These are phyloP conservation scores for Ascoidea tarda DNA, from an alignment of 805 yeast species.

Conservation along the genomic window DNA sequence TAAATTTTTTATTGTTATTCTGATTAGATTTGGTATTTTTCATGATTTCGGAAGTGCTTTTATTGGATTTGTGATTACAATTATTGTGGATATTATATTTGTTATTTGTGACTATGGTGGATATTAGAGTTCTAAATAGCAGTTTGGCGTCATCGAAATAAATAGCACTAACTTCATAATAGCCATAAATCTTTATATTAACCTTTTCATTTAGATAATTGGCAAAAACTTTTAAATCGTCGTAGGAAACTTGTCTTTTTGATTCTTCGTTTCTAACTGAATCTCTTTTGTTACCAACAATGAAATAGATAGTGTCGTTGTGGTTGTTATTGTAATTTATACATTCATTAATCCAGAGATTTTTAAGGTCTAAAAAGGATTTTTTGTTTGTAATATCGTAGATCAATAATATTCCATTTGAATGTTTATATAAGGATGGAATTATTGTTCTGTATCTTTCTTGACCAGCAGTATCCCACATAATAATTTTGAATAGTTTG, in stretches of 20 bases:
- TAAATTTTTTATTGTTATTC: too few species aligned
- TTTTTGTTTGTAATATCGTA: slow-evolving; percentile 27
- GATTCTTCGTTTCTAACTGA: slow-evolving; percentile 18
- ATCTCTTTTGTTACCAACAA: slow-evolving; percentile 29
- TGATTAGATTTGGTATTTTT: not conserved
- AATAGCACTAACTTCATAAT: slow-evolving; percentile 33
- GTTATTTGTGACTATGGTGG: not conserved
- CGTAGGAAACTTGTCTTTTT: slow-evolving; percentile 23
- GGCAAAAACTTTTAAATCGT: slow-evolving; percentile 22
- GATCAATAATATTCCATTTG: slow-evolving; percentile 28
- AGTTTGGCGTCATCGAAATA: slow-evolving; percentile 15
- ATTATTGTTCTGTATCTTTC: slow-evolving; percentile 32
- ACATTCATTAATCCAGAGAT: slow-evolving; percentile 29
- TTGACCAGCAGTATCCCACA: slow-evolving; percentile 41
- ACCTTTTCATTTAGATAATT: slow-evolving; percentile 17
- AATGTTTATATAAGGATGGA: slow-evolving; percentile 30
- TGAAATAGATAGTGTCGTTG: slow-evolving; percentile 21
- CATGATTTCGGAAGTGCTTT: not conserved
- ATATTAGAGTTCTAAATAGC: slow-evolving; percentile 9
- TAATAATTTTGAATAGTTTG: slow-evolving; percentile 25
- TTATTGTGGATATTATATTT: not conserved
- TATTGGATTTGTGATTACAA: not conserved
- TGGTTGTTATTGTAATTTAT: slow-evolving; percentile 19
- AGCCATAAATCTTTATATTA: slow-evolving; percentile 22
- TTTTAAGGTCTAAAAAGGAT: slow-evolving; percentile 23